Conservation (phyloP, 108 stramenopile species). For the Ochromonas danica region DNA sequence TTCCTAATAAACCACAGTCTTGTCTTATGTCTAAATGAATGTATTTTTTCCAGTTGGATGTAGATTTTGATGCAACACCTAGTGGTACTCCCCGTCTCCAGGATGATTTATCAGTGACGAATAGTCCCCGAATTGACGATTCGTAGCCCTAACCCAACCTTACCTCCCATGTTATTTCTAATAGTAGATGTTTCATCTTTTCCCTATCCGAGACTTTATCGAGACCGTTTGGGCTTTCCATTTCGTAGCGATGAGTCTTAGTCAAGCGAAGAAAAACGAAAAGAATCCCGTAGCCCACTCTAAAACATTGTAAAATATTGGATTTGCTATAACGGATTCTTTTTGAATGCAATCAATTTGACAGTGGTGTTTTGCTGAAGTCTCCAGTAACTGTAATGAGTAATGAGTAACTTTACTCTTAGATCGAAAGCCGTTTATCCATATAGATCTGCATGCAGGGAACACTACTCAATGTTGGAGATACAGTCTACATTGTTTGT, state of each 20-base stretch:
- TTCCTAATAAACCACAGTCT: too few species aligned
- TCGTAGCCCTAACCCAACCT: slow-evolving; percentile 13
- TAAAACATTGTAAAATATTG: slow-evolving; percentile 18
- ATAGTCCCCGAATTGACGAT: slow-evolving; percentile 15
- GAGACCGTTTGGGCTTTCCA: slow-evolving; percentile 13
- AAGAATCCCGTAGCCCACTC: slow-evolving; percentile 13
- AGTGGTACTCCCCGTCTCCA: slow-evolving; percentile 13
- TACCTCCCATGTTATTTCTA: slow-evolving; percentile 16
- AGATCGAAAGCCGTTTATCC: slow-evolving; percentile 15
- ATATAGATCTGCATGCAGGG: slow-evolving; percentile 15
- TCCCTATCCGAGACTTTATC: slow-evolving; percentile 15
- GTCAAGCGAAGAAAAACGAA: slow-evolving; percentile 15
- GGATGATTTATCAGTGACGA: slow-evolving; percentile 15
- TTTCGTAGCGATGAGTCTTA: slow-evolving; percentile 15
- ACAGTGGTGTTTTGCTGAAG: slow-evolving; percentile 15
- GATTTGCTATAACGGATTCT: slow-evolving; percentile 16
- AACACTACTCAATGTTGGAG: slow-evolving; percentile 15
- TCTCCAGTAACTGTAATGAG: slow-evolving; percentile 15
- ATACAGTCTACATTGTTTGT: slow-evolving; percentile 17
- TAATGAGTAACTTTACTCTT: slow-evolving; percentile 17
- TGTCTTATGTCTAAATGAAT: too few species aligned
- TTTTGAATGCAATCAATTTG: slow-evolving; percentile 17
- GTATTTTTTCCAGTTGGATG: too few species aligned
- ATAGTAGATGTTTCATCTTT: slow-evolving; percentile 17
- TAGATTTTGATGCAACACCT: slow-evolving; percentile 16